Evolutionary conservation across 2,329 filamentous ascomycete species (phyloP).

Genomic region (Phialocephala subalpina): DNA sequence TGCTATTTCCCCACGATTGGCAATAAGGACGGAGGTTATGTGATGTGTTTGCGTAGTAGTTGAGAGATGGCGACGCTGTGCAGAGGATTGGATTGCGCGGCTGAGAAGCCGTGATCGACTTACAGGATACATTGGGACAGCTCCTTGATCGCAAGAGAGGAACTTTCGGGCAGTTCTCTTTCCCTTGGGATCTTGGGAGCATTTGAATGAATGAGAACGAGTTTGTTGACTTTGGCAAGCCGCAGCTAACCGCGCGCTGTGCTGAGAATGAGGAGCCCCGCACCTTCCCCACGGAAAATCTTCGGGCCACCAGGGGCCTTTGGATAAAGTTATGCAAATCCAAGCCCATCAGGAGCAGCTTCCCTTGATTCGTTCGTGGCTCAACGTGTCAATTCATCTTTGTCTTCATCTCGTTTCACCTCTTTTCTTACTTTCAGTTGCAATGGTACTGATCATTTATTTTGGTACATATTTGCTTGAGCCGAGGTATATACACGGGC

Average conservation of each 20-base stretch:
- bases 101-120: conserved; percentile 1
- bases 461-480: too few relatives aligned
- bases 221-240: neutral
- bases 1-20: conserved; percentile 96
- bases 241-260: neutral
- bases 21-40: conserved; percentile 86
- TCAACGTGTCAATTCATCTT: neutral
- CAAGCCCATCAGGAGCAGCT: neutral
- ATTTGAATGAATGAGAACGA: neutral
- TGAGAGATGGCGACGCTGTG: neutral
- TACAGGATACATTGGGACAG: neutral
- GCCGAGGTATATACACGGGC: too few relatives aligned
- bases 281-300: too few relatives aligned
- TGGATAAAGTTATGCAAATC: too few relatives aligned
- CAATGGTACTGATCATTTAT: too few relatives aligned
- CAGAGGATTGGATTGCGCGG: neutral
- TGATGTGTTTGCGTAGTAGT: conserved; percentile 42
- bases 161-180: neutral
- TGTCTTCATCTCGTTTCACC: too few relatives aligned
- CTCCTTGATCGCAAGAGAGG: neutral
- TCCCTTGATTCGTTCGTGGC: neutral
- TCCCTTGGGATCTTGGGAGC: conserved; percentile 2
- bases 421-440: too few relatives aligned
- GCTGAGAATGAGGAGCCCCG: neutral
- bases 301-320: too few relatives aligned